Conservation (phyloP, 2,329 filamentous ascomycete species). For the Beauveria caledonica region DNA sequence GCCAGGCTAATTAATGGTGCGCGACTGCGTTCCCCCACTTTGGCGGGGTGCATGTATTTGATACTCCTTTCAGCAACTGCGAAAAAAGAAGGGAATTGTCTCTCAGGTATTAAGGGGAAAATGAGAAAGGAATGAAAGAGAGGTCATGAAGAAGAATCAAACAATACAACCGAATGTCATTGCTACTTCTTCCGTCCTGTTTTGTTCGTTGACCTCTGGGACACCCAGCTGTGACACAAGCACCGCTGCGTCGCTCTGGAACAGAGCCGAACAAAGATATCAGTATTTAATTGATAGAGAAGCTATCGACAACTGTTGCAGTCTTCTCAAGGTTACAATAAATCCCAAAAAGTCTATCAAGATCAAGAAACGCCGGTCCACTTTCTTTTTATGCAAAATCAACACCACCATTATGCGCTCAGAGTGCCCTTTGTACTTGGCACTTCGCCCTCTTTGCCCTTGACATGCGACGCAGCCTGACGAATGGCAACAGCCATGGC, state of each 20-base stretch:
- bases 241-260: too few species aligned
- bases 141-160: too few species aligned
- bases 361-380: not conserved
- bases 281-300: not conserved
- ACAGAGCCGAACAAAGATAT: too few species aligned
- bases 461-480: conserved; percentile 64
- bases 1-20: not conserved
- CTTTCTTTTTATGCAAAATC: not conserved
- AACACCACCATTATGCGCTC: conserved; percentile 37
- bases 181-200: too few species aligned
- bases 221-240: too few species aligned
- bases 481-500: conserved; percentile 81
- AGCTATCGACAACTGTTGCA: not conserved
- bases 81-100: too few species aligned
- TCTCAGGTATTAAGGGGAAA: too few species aligned
- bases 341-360: not conserved
- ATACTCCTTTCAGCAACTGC: not conserved
- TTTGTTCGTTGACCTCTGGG: too few species aligned
- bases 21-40: conserved; percentile 5
- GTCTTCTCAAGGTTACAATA: not conserved
- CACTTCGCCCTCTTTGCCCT: conserved; percentile 81
- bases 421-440: conserved; percentile 94
- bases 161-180: too few species aligned
- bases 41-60: conserved; percentile 1
- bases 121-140: too few species aligned